Conservation (phyloP, 1,284 basidiomycete species). For the Malassezia equina region DNA sequence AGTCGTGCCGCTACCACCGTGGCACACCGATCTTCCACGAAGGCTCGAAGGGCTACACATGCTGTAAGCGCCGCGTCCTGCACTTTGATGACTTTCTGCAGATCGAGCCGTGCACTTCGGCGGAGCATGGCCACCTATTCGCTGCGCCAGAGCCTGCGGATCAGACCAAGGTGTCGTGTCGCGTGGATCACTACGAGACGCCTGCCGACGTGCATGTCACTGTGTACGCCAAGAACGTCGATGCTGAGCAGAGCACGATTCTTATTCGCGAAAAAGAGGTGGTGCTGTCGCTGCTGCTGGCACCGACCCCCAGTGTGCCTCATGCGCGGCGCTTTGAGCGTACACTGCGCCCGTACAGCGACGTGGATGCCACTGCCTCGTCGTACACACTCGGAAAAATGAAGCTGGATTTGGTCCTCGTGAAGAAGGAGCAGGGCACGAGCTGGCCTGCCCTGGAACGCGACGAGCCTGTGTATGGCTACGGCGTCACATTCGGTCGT, state of each 20-base stretch:
- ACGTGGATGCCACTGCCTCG: slow-evolving; percentile 25
- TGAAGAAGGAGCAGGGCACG: slow-evolving; percentile 29
- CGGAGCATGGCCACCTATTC: slow-evolving; percentile 37
- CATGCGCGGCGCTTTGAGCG: slow-evolving; percentile 27
- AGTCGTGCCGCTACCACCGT: slow-evolving; percentile 37
- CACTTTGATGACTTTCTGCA: slow-evolving; percentile 45
- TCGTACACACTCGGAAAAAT: slow-evolving; percentile 38
- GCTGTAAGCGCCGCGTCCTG: slow-evolving; percentile 43
- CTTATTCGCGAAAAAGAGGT: slow-evolving; percentile 26
- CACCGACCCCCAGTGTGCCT: slow-evolving; percentile 22
- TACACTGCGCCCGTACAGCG: slow-evolving; percentile 27
- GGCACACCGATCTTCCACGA: slow-evolving; percentile 46
- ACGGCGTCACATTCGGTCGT: slow-evolving; percentile 43
- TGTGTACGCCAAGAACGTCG: slow-evolving; percentile 39
- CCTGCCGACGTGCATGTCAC: slow-evolving; percentile 39
- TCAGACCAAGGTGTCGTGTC: slow-evolving; percentile 26
- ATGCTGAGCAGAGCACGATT: slow-evolving; percentile 27
- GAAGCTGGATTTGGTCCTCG: slow-evolving; percentile 44
- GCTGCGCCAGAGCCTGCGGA: slow-evolving; percentile 20
- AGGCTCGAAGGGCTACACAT: slow-evolving; percentile 45
- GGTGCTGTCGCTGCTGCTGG: slow-evolving; percentile 29
- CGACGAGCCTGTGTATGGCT: slow-evolving; percentile 32
- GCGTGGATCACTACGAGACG: slow-evolving; percentile 47
- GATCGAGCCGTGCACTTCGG: slow-evolving; percentile 37
- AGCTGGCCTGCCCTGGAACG: slow-evolving; percentile 44